phyloP scores from a whole-genome alignment of 768 basidiomycete species.

The Tricholoma matsutake region DNA sequence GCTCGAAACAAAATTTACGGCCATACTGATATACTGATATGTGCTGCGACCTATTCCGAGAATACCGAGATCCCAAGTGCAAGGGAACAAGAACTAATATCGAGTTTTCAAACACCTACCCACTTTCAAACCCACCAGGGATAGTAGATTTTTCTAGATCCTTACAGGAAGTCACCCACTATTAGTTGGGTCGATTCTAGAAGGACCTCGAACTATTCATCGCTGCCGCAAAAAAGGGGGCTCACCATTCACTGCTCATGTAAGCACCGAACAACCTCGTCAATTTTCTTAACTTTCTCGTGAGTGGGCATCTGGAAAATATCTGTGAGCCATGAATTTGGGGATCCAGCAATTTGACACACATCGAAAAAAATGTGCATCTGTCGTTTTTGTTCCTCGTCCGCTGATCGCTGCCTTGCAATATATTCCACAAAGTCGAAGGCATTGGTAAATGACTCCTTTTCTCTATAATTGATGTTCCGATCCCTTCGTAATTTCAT shows the following conservation, averaged over 20 bases:
- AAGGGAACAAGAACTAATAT: too few relatives aligned
- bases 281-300: conserved; percentile 49
- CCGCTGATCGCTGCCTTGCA: conserved; percentile 36
- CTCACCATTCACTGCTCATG: neutral
- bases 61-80: too few relatives aligned
- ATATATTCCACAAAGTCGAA: conserved; percentile 45
- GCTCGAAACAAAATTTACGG: too few relatives aligned
- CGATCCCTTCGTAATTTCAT: neutral
- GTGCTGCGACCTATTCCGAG: too few relatives aligned
- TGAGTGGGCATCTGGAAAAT: conserved; percentile 49
- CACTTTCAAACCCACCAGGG: too few relatives aligned
- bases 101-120: too few relatives aligned
- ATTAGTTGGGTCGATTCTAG: too few relatives aligned
- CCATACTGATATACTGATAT: too few relatives aligned
- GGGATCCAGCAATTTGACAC: conserved; percentile 12
- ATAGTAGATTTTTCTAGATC: too few relatives aligned
- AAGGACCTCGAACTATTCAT: too few relatives aligned
- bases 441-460: conserved; percentile 9
- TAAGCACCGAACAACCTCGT: conserved; percentile 44
- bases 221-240: too few relatives aligned
- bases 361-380: conserved; percentile 56
- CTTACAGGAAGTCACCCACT: too few relatives aligned
- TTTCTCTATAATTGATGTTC: neutral
- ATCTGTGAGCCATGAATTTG: neutral
- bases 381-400: conserved; percentile 34